Percentiles rank a stretch among this genome's conserved stretches.
Conservation (phyloP, 73 alveolate genomes). For the Strombidium stylifer region DNA sequence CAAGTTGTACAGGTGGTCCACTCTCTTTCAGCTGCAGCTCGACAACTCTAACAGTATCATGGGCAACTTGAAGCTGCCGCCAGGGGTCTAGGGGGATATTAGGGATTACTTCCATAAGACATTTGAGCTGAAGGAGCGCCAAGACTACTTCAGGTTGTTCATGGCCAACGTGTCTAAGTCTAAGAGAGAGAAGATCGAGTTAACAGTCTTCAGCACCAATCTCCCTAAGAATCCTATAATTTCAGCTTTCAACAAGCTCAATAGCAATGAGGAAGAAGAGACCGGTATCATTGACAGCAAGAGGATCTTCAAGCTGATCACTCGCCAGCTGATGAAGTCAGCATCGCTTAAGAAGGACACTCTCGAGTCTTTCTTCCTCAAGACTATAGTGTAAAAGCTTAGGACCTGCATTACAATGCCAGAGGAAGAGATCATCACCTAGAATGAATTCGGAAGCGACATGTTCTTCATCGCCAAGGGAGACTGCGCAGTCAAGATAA, state of each 20-base stretch:
- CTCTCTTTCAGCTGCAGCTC: constrained; percentile 27
- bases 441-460: constrained; percentile 9
- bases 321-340: constrained; percentile 6
- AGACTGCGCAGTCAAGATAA: constrained; percentile 27
- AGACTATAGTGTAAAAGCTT: no score
- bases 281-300: no score
- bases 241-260: background rate
- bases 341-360: background rate
- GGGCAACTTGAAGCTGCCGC: constrained; percentile 40
- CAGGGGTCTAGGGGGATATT: constrained; percentile 18
- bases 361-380: no score
- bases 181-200: constrained; percentile 28
- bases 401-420: constrained; percentile 20
- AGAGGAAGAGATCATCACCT: constrained; percentile 27
- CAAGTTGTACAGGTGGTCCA: constrained; percentile 16
- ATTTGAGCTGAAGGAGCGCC: constrained; percentile 23
- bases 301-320: constrained; percentile 7
- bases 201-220: constrained; percentile 19
- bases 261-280: constrained; percentile 6
- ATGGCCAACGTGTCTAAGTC: constrained; percentile 41
- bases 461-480: constrained; percentile 61
- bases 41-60: constrained; percentile 57
- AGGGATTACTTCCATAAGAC: constrained; percentile 23
- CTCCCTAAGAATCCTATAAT: constrained; percentile 3
- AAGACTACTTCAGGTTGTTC: constrained; percentile 31